Base-by-base conservation (phyloP, 2,329 filamentous ascomycete genomes). In the Fusarium neocosmosporiellum region DNA sequence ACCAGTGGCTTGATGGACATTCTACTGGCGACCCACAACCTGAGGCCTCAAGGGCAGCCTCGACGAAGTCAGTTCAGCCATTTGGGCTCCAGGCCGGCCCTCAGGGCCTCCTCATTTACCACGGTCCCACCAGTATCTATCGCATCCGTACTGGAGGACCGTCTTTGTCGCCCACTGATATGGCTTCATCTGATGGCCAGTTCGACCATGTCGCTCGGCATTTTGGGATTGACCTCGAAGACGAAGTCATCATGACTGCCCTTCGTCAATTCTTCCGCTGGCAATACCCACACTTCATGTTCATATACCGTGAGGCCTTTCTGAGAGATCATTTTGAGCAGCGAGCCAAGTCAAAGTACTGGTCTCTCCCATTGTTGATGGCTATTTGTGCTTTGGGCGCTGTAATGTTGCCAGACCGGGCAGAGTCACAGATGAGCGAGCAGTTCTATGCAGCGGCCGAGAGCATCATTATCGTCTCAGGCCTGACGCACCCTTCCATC, bases 281-380 rank as follows among this genome's bases (percentile, higher is more conserved):
- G 54, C 54, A 57, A 27, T 57, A 57, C 20, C 54, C 54, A 24
- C 29, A 33, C 20, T 57, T 57, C 54, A 57, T 57, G 54, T 57
- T 57, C 20, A 57, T 57, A 27, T 57, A 57, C 20, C 24, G 54
- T 8, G 54, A 57, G 24, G 31, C 54, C 20, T 57, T 57, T 14
- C 54, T 57, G 4, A n/a, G 54, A 16, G 54, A 37, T 29, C 54
- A 57, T 37, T 57, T 57, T 27, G 54, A 34, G 10, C 20, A 36
- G 9, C 54, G 20, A 10, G 11, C 54, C 16, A 27, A n/a, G 24
- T 57, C 24, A 13, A 39, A 39, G 16, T 57, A 57, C 2, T 57
- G 54, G 54, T 57, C 54, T 22, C 29, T 57, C 6, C 29, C 54
- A 27, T 6, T 57, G 8, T 24, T 57, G 14, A 24, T 57, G 29